These are phyloP conservation scores for Trichophaea hybrida DNA, from an alignment of 2,329 filamentous ascomycete genomes.

Conservation along the genomic window DNA sequence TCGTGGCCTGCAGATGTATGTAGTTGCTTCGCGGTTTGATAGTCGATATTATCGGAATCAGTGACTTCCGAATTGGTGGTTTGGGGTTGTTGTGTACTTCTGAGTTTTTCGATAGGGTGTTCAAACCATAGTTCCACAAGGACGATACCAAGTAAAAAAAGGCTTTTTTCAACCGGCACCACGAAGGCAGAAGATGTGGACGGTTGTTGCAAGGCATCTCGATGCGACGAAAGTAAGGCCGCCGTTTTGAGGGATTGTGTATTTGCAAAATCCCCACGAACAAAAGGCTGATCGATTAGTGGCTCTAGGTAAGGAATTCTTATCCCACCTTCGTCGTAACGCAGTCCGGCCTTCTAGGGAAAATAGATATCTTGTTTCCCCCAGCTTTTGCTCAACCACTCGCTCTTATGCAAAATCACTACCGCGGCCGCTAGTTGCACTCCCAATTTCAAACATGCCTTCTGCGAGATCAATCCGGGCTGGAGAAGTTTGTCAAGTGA, in stretches of 20 bases:
- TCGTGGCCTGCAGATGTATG: conserved; percentile 24
- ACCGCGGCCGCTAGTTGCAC: conserved; percentile 17
- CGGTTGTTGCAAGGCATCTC: not conserved
- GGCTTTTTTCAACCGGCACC: conserved; percentile 21
- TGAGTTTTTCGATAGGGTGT: conserved; percentile 21
- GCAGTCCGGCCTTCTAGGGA: not conserved
- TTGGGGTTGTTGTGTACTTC: not conserved
- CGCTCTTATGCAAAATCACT: conserved; percentile 17
- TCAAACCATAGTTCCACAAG: conserved; percentile 31
- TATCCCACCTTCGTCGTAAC: not conserved
- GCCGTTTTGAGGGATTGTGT: too few species aligned
- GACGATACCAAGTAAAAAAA: conserved; percentile 30
- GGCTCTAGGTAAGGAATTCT: not conserved
- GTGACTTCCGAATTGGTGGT: not conserved
- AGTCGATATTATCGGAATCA: not conserved
- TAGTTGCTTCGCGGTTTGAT: not conserved
- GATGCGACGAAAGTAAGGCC: not conserved
- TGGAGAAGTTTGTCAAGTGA: not conserved
- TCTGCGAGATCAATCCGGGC: too few species aligned
- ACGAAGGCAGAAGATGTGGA: not conserved
- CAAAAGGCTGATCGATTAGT: not conserved
- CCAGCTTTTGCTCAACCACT: conserved; percentile 18
- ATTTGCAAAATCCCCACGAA: not conserved
- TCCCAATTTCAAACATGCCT: conserved; percentile 10
- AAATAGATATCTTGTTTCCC: conserved; percentile 15